Evolutionary conservation across 1,284 basidiomycete species (phyloP).

Genomic region (Xanthoconium separans): DNA sequence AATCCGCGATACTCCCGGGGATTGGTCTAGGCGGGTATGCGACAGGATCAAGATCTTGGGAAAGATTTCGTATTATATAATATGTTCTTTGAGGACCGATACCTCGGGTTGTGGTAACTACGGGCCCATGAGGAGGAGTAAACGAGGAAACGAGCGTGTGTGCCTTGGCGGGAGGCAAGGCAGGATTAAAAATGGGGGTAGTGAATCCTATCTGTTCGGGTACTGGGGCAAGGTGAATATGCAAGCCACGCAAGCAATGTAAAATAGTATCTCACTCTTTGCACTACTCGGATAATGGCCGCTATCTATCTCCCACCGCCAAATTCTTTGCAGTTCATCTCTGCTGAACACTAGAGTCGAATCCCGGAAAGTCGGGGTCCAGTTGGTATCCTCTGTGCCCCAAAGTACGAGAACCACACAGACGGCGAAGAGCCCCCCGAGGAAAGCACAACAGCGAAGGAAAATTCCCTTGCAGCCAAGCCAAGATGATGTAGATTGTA

Average conservation of each 20-base stretch:
- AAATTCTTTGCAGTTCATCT: conserved; percentile 79
- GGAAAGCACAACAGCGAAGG: conserved; percentile 46
- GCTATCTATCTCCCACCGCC: conserved; percentile 87
- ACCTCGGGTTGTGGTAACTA: conserved; percentile 50
- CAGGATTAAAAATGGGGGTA: conserved; percentile 61
- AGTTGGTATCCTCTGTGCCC: conserved; percentile 52
- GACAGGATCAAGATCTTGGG: conserved; percentile 27
- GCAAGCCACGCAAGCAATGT: neutral
- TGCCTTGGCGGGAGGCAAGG: conserved; percentile 49
- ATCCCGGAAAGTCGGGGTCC: conserved; percentile 64
- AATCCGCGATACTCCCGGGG: conserved; percentile 61
- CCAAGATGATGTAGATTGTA: conserved; percentile 36
- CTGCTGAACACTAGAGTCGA: conserved; percentile 72
- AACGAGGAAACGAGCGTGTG: conserved; percentile 40
- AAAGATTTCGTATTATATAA: conserved; percentile 21
- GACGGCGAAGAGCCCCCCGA: conserved; percentile 48
- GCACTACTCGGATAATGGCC: conserved; percentile 84
- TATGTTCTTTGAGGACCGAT: conserved; percentile 73
- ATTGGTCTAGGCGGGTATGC: conserved; percentile 50
- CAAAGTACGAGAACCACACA: conserved; percentile 57
- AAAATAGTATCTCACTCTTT: conserved; percentile 52
- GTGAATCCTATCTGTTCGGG: conserved; percentile 66
- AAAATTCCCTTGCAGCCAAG: conserved; percentile 55
- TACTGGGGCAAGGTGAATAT: conserved; percentile 43
- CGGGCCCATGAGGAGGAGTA: conserved; percentile 38